Base-by-base conservation (phyloP, 2,329 filamentous ascomycete species). In the Sporothrix sp. region DNA sequence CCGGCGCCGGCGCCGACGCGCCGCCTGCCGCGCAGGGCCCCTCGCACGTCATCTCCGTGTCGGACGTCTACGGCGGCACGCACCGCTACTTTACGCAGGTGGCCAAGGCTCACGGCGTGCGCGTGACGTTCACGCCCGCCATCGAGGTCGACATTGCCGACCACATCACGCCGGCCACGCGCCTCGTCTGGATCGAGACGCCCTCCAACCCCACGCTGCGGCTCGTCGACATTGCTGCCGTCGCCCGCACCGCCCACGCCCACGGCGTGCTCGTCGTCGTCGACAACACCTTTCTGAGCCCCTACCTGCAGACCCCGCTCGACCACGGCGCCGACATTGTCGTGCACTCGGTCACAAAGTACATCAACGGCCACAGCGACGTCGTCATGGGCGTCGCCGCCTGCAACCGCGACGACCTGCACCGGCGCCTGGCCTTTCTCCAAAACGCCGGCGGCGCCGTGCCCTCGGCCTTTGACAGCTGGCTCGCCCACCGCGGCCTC, bases 81-180 rank as follows among this genome's bases (percentile, higher is more conserved):
- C 93, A 98, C 72, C 80, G 93, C 62, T 98, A 98, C 75, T 98
- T 98, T 75, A 98, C 93, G 58, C 90, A 96, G 71, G 93, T 97
- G 46, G 93, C 93, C 52, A 82, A 87, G 62, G 89, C 93, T 23
- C 93, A 98, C 68, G 88, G 91, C 61, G 88, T 98, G 50, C 81
- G 85, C 60, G 93, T 97, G 55, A 95, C 91, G 45, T 98, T 98
- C 68, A 91, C 89, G 5, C 88, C 89, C 9, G 83, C 83, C 68
- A 94, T 98, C 62, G 91, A 95, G 70, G 74, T 88, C 56, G 87
- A 97, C 64, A 83, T 97, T 59, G 78, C 79, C 58, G 78, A 83
- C 59, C 79, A 97, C 71, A 94, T 98, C 65, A 85, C 82, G 28
- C 79, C 85, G 8, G 82, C 91, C 67, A 98, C 93, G 48, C 94